A percentile compares a stretch with the other conserved stretches of the same genome.
Conservation (phyloP, 2,329 filamentous ascomycete species). For the Cephalotrichum gorgonifer region DNA sequence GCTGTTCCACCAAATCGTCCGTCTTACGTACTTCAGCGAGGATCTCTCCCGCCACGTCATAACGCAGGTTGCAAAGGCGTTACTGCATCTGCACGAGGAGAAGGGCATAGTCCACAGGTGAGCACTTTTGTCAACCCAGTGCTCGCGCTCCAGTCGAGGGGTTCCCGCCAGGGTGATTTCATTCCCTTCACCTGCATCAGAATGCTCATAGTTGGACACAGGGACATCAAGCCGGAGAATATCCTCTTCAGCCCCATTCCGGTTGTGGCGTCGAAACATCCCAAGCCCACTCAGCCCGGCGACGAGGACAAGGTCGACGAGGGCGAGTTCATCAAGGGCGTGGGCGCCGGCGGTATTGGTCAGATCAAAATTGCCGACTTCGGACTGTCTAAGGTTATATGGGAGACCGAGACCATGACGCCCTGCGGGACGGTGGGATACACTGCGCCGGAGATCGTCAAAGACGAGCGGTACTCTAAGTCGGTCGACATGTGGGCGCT, state of each 20-base stretch:
- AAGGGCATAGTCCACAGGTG: constrained; percentile 95
- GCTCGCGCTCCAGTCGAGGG: constrained; percentile 15
- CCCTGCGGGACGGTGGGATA: constrained; percentile 98
- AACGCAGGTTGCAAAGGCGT: constrained; percentile 82
- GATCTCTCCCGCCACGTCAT: constrained; percentile 92
- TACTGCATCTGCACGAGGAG: constrained; percentile 87
- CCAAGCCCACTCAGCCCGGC: constrained; percentile 71
- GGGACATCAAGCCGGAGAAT: constrained; percentile 98
- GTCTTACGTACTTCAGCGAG: constrained; percentile 97
- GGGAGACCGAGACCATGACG: constrained; percentile 97
- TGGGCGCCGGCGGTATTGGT: constrained; percentile 84
- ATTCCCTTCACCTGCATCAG: not conserved
- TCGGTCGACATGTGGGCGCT: constrained; percentile 99
- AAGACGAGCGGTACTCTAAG: constrained; percentile 97
- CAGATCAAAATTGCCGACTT: constrained; percentile 97
- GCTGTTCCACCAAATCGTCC: constrained; percentile 96
- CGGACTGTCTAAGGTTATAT: constrained; percentile 93
- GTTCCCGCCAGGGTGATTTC: not conserved
- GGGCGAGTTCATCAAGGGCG: constrained; percentile 76
- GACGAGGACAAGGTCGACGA: constrained; percentile 98
- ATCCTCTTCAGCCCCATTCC: constrained; percentile 84
- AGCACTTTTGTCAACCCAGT: constrained; percentile 3
- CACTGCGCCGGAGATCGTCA: constrained; percentile 96
- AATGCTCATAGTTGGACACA: constrained; percentile 24
- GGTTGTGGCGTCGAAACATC: constrained; percentile 67